Percentiles rank a stretch among this genome's conserved stretches.
These are phyloP conservation scores for Canariomyces notabilis DNA, from an alignment of 2,329 filamentous ascomycete genomes.

Conservation along the genomic window DNA sequence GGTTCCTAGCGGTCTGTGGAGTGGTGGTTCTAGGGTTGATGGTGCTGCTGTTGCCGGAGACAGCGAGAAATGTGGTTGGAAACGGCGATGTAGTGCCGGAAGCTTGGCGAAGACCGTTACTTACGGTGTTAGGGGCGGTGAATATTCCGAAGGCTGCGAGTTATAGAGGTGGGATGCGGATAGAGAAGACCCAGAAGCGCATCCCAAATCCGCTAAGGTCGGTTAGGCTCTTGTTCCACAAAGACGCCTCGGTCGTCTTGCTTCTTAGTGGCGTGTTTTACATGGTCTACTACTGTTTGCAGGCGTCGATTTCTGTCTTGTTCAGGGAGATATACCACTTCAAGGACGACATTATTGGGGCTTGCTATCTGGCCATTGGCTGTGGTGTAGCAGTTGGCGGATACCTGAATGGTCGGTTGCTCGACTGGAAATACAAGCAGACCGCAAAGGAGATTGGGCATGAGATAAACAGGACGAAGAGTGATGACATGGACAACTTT, in stretches of 20 bases:
- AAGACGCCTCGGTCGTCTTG: too few species aligned
- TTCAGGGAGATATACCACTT: constrained; percentile 59
- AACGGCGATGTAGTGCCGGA: too few species aligned
- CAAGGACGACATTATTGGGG: constrained; percentile 48
- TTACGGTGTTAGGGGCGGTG: background rate
- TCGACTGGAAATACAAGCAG: constrained; percentile 61
- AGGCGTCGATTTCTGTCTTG: constrained; percentile 33
- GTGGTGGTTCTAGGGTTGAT: constrained; percentile 33
- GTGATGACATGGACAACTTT: constrained; percentile 40
- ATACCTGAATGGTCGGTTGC: constrained; percentile 44
- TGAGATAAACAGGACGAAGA: constrained; percentile 54
- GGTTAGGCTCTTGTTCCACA: too few species aligned
- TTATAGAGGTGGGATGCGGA: background rate
- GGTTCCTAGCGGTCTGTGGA: constrained; percentile 42
- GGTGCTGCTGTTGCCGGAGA: constrained; percentile 42
- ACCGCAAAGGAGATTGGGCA: constrained; percentile 42
- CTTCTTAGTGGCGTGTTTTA: too few species aligned
- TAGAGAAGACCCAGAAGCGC: background rate
- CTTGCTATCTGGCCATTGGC: constrained; percentile 46
- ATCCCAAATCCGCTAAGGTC: background rate
- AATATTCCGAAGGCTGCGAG: background rate
- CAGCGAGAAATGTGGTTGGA: constrained; percentile 13
- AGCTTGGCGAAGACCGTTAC: background rate
- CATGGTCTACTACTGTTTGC: constrained; percentile 40
- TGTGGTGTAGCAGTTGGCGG: constrained; percentile 39